Conservation (phyloP, 2,329 filamentous ascomycete genomes). For the Clonostachys solani region DNA sequence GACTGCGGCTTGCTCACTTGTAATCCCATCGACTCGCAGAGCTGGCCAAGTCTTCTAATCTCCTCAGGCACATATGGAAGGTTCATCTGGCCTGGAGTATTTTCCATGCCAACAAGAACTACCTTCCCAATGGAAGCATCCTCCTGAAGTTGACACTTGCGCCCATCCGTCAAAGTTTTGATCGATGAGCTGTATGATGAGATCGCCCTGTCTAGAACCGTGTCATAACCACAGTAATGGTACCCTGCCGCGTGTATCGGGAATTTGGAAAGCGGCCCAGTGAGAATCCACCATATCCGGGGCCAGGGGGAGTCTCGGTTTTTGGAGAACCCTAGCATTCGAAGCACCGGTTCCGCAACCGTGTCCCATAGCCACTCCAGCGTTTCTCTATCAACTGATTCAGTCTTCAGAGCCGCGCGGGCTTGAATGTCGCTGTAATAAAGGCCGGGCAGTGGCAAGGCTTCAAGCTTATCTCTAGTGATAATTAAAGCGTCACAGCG, state of each 20-base stretch:
- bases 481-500: conserved; percentile 24
- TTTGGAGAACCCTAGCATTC: conserved; percentile 13
- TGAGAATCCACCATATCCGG: conserved; percentile 27
- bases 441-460: conserved; percentile 11
- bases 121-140: too few relatives aligned
- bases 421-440: too few relatives aligned
- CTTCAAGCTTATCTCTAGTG: conserved; percentile 6
- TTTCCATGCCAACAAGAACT: conserved; percentile 21
- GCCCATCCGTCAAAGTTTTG: conserved; percentile 17
- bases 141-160: too few relatives aligned
- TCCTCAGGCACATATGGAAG: conserved; percentile 13
- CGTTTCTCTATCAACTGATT: conserved; percentile 1
- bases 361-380: conserved; percentile 24
- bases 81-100: too few relatives aligned
- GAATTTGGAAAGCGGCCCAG: conserved; percentile 16
- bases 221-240: conserved; percentile 11
- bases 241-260: conserved; percentile 27
- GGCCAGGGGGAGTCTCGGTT: conserved; percentile 10
- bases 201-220: conserved; percentile 23
- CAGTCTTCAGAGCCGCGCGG: conserved; percentile 4
- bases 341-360: conserved; percentile 15
- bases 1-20: background rate
- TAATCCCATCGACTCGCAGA: conserved; percentile 1
- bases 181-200: conserved; percentile 29
- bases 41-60: conserved; percentile 4